Base-by-base conservation (phyloP, 306 rosid genomes). In the Gastrolobium villosum region DNA sequence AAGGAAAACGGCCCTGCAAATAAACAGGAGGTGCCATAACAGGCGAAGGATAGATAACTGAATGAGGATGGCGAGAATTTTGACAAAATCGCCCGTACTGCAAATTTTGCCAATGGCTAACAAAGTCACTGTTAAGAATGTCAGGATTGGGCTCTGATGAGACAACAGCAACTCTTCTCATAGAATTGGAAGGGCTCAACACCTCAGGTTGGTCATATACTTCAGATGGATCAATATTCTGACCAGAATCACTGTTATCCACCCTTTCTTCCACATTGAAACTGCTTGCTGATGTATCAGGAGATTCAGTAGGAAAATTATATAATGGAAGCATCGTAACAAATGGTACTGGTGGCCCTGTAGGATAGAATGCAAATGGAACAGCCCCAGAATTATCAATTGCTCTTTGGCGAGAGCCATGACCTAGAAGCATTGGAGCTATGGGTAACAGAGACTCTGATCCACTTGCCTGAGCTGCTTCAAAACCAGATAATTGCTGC, bases 311-410 rank as follows among this genome's bases (percentile, higher is more conserved):
- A 1, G 88, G 90, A 72, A 84, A 79, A 82, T 90, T 86, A 83
- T 90, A 88, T 4, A 84, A 34, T 7, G 92, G 93, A 85, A 90
- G 86, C 93, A 92, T 88, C 14, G 93, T 78, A 63, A 92, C 66
- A 79, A 92, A 87, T 26, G 97, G 97, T 60, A 92, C 87, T 1
- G 96, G 97, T 36, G 97, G 97, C 34, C 97, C 97, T 0, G 97
- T 87, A 28, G 92, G 88, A 86, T 87, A 92, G 81, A 92, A 92
- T 46, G 90, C 57, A 74, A 83, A 83, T 36, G 91, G 86, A 82
- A 74, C 64, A 76, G 60, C 81, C 50, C 90, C 92, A 76, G 93
- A 81, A 79, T 78, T 79, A 79, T 90, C 94, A 31, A 43, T 53
- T 79, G 85, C 80, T 83, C 91, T 90, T 81, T 90, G 97, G 49